phyloP scores from a whole-genome alignment of 2,329 filamentous ascomycete genomes.

The Rutstroemia sp. region DNA sequence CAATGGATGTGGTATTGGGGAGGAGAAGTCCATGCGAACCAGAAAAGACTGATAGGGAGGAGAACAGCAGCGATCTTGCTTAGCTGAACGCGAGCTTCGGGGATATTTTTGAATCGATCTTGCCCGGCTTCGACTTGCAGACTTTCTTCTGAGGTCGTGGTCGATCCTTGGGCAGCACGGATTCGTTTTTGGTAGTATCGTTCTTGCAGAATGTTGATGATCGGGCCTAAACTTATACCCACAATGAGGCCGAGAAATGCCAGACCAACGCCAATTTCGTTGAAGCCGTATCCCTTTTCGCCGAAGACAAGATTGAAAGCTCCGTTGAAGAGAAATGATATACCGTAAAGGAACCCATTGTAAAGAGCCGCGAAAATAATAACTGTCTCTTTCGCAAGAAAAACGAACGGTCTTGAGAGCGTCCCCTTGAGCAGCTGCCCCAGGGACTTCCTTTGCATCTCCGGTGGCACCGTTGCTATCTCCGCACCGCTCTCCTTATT shows the following conservation, averaged over 20 bases:
- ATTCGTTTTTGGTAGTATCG: constrained; percentile 33
- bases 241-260: constrained; percentile 32
- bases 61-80: constrained; percentile 34
- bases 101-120: constrained; percentile 28
- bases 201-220: constrained; percentile 35
- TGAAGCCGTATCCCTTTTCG: constrained; percentile 36
- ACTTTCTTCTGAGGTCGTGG: neutral
- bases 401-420: constrained; percentile 37
- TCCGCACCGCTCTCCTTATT: neutral
- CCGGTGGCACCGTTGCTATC: neutral
- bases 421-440: constrained; percentile 7
- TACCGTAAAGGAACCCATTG: constrained; percentile 51
- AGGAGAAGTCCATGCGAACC: constrained; percentile 32
- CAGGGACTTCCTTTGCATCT: constrained; percentile 6
- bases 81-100: constrained; percentile 36
- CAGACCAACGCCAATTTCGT: constrained; percentile 33
- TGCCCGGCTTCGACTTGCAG: neutral
- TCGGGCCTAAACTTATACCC: constrained; percentile 34
- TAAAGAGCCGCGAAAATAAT: constrained; percentile 55
- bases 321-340: constrained; percentile 34
- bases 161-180: constrained; percentile 27
- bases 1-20: constrained; percentile 19
- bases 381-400: constrained; percentile 51
- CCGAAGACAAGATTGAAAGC: constrained; percentile 41
- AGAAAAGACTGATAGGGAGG: constrained; percentile 31